A percentile compares a stretch with the other conserved stretches of the same genome.
Conservation (phyloP, 1,139 yeast species). For the Debaryomyces fabryi region DNA sequence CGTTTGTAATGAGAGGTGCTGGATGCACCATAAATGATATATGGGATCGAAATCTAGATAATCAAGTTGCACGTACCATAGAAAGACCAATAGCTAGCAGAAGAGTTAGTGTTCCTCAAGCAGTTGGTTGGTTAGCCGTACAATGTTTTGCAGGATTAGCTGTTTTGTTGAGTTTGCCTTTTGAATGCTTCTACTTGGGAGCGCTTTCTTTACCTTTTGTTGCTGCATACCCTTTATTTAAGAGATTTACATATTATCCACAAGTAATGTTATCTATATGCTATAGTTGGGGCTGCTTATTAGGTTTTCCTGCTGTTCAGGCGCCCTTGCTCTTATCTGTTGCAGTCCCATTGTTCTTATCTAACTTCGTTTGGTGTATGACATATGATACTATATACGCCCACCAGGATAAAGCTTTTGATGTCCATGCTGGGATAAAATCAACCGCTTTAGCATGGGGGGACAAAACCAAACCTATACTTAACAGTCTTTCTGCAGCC, state of each 20-base stretch:
- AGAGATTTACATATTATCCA: conserved; percentile 93
- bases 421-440: conserved; percentile 85
- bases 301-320: conserved; percentile 93
- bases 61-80: conserved; percentile 82
- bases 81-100: conserved; percentile 93
- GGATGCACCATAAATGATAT: conserved; percentile 96
- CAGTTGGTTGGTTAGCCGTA: conserved; percentile 70
- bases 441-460: conserved; percentile 97
- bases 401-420: conserved; percentile 93
- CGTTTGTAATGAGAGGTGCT: conserved; percentile 93
- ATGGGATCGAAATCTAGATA: conserved; percentile 79
- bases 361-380: conserved; percentile 92
- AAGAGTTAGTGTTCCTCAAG: conserved; percentile 71
- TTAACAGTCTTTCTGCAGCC: conserved; percentile 61
- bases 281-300: conserved; percentile 92
- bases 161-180: conserved; percentile 71
- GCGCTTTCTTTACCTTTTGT: conserved; percentile 81
- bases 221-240: conserved; percentile 87
- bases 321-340: conserved; percentile 77
- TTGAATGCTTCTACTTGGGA: conserved; percentile 81
- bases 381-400: conserved; percentile 96
- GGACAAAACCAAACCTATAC: conserved; percentile 66
- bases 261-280: conserved; percentile 81
- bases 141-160: conserved; percentile 80
- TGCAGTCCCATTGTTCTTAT: conserved; percentile 74